Evolutionary conservation across 2,329 filamentous ascomycete genomes (phyloP).

Genomic region (Pezicula carpinea): DNA sequence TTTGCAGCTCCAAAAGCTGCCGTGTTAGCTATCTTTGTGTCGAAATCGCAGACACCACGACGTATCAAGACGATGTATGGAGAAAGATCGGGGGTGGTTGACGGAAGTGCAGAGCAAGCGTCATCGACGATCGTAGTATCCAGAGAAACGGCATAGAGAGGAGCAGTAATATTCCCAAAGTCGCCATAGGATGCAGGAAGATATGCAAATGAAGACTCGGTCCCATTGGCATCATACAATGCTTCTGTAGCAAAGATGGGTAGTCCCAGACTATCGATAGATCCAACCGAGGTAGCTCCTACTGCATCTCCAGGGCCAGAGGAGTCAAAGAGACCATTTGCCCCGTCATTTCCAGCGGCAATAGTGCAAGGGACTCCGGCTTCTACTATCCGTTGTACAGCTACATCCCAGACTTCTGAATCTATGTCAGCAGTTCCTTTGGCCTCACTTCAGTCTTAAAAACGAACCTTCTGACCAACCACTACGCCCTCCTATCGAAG

Average conservation of each 20-base stretch:
- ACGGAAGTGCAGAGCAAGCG: slow-evolving; percentile 1
- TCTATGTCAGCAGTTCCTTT: no score
- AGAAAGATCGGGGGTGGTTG: not conserved
- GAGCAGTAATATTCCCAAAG: not conserved
- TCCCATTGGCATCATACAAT: not conserved
- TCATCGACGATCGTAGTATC: slow-evolving; percentile 1
- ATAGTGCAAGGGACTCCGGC: not conserved
- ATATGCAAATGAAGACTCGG: not conserved
- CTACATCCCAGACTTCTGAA: no score
- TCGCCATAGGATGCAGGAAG: not conserved
- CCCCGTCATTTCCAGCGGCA: not conserved
- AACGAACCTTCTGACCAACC: slow-evolving; percentile 2
- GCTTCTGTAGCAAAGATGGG: not conserved
- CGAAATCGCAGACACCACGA: slow-evolving; percentile 7
- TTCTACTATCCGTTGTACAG: no score
- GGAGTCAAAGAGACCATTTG: not conserved
- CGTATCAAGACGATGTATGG: slow-evolving; percentile 6
- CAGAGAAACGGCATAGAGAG: not conserved
- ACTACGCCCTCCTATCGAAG: slow-evolving; percentile 2
- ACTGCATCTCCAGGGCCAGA: not conserved
- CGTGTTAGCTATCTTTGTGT: not conserved
- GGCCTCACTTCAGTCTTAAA: no score
- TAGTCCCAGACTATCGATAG: not conserved
- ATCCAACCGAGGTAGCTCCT: not conserved
- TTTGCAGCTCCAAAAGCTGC: not conserved